A percentile compares a stretch with the other conserved stretches of the same genome.
Evolutionary conservation across 345 rosid species (phyloP).

Genomic region (Theobroma cacao): DNA sequence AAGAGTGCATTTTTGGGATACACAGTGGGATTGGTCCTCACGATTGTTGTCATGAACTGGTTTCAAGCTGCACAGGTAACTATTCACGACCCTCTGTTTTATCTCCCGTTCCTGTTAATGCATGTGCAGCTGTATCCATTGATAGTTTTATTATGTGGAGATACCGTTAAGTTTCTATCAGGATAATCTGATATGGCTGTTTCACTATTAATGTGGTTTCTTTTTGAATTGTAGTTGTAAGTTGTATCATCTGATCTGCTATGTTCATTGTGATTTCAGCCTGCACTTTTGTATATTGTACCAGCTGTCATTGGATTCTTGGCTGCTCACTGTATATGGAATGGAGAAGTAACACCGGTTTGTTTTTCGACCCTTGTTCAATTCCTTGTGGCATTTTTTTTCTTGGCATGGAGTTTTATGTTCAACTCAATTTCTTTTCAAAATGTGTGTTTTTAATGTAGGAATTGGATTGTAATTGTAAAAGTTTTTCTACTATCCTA

Average conservation of each 20-base stretch:
- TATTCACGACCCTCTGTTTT: neutral
- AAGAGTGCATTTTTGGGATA: constrained; percentile 96
- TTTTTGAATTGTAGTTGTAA: neutral
- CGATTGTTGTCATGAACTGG: constrained; percentile 98
- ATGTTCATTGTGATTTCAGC: constrained; percentile 45
- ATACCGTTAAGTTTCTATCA: neutral
- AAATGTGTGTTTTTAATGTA: neutral
- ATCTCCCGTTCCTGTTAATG: neutral
- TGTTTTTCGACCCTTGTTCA: constrained; percentile 20
- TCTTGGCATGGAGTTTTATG: neutral
- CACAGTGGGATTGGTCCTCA: constrained; percentile 66
- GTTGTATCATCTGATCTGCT: neutral
- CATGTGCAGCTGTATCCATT: neutral
- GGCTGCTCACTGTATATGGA: constrained; percentile 88
- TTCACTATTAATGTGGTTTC: neutral
- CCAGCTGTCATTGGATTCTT: constrained; percentile 91
- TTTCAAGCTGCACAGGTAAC: constrained; percentile 98
- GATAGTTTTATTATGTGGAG: neutral
- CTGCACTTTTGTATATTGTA: constrained; percentile 93
- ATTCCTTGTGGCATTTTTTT: neutral
- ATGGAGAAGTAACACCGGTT: constrained; percentile 93
- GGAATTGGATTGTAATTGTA: neutral
- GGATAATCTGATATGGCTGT: neutral
- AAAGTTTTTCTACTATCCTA: too few relatives aligned
- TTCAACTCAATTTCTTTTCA: neutral